These are phyloP conservation scores for Talaromyces sp. DNA, from an alignment of 2,329 filamentous ascomycete genomes.

Conservation along the genomic window DNA sequence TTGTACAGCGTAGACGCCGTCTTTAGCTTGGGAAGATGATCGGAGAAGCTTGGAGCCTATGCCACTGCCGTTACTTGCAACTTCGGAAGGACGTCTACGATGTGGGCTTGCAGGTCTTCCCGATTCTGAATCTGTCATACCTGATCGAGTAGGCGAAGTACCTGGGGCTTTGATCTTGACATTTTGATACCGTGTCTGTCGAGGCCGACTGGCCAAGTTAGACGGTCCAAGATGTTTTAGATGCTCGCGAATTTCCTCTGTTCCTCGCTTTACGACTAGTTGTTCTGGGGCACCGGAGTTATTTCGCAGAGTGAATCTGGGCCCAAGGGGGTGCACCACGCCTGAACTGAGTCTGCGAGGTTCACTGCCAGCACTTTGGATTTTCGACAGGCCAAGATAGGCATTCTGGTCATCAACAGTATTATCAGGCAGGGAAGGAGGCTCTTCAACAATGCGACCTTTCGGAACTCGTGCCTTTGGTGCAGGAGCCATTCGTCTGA, in stretches of 20 bases:
- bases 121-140: constrained; percentile 36
- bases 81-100: constrained; percentile 54
- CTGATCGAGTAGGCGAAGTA: constrained; percentile 31
- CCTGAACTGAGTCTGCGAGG: constrained; percentile 22
- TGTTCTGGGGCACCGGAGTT: constrained; percentile 28
- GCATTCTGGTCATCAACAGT: constrained; percentile 39
- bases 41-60: background rate
- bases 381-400: constrained; percentile 30
- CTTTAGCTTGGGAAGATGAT: constrained; percentile 11
- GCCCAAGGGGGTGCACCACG: constrained; percentile 35
- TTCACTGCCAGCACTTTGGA: constrained; percentile 21
- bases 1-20: constrained; percentile 31
- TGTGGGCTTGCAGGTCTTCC: constrained; percentile 39
- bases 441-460: constrained; percentile 51
- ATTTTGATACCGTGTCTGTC: constrained; percentile 58
- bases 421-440: constrained; percentile 34
- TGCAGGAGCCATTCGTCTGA: constrained; percentile 79
- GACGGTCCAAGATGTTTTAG: constrained; percentile 63
- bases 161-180: constrained; percentile 64
- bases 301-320: constrained; percentile 39
- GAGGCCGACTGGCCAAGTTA: constrained; percentile 59
- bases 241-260: constrained; percentile 57
- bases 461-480: constrained; percentile 70
- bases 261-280: constrained; percentile 47
- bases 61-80: constrained; percentile 30